Evolutionary conservation across 371 early-diverging fungal species (phyloP), one percentile per base, ranked within the genome.

Genomic region (Encephalitozoon intestinalis): DNA sequence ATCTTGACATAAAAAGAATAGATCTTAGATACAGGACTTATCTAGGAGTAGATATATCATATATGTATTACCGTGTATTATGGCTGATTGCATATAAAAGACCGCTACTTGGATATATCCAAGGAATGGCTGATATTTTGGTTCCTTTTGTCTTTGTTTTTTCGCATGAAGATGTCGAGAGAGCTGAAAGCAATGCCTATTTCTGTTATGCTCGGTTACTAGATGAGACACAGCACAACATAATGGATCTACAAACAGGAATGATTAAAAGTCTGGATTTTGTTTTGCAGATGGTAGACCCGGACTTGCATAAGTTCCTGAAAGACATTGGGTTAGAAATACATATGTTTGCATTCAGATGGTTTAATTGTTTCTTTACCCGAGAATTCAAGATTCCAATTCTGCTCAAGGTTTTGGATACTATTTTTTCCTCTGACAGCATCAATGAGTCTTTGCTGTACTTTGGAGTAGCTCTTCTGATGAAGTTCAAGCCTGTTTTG

Each of bases 331-430:
- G 90, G 8, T 87, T 97, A 18, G 93, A 95, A 73, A 94, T 94
- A 80, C 91, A 96, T 58, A 95, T 95, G 82, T 94, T 96, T 88
- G 92, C 94, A 15, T 96, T 96, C 81, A 88, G 97, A 44, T 97
- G 97, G 97, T 93, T 96, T 90, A 96, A 95, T 82, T 97, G 97
- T 80, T 81, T 97, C 64, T 85, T 96, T 80, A 92, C 95, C 91
- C 88, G 97, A 44, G 97, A 97, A 83, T 83, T 96, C 40, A 88
- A 90, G 15, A 83, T 96, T 9, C 80, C 86, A 40, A 88, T 88
- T 71, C 92, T 89, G 9, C 90, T 95, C 37, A 90, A 95, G 30
- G 92, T 97, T 90, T 95, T 97, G 94, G 97, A 96, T 78, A 93
- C 94, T 5, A 94, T 95, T 76, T 68, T 83, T 21, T 49, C 72